Percentiles rank a stretch among this genome's conserved stretches.
Conservation (phyloP, 257 asterid species). For the Petrea volubilis region DNA sequence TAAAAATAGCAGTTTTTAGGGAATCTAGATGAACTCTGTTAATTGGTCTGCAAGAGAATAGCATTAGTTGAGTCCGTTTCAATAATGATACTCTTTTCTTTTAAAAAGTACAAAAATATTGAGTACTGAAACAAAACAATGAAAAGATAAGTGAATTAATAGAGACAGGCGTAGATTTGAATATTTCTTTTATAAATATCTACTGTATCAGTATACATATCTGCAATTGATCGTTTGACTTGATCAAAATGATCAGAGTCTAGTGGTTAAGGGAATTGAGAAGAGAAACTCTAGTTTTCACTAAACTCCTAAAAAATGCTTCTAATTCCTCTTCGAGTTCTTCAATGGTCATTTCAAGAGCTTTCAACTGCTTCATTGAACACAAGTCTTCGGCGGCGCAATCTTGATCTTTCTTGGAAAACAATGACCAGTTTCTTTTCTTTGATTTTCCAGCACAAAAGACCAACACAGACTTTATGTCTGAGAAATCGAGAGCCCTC, state of each 20-base stretch:
- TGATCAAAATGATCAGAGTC: not conserved
- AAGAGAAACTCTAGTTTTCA: slow-evolving; percentile 28
- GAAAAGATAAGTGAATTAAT: not conserved
- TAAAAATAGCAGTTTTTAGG: no score
- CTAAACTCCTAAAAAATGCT: slow-evolving; percentile 18
- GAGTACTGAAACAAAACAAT: no score
- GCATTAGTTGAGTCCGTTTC: no score
- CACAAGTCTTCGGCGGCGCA: not conserved
- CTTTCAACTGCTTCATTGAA: not conserved
- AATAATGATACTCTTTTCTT: no score
- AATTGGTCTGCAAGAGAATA: no score
- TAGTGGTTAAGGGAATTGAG: slow-evolving; percentile 34
- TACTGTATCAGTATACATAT: not conserved
- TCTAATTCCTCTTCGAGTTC: slow-evolving; percentile 25
- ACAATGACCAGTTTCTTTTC: not conserved
- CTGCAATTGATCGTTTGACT: not conserved
- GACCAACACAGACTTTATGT: slow-evolving; percentile 27
- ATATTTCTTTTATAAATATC: not conserved
- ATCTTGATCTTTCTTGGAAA: not conserved
- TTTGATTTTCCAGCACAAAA: slow-evolving; percentile 25
- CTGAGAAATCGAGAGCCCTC: slow-evolving; percentile 10
- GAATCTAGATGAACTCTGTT: no score
- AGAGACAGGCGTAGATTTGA: not conserved
- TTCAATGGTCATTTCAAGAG: slow-evolving; percentile 12
- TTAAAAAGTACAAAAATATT: no score